Percentiles rank a stretch among this genome's conserved stretches.
These are phyloP conservation scores for Acer yangbiense DNA, from an alignment of 345 rosid species.

Conservation along the genomic window DNA sequence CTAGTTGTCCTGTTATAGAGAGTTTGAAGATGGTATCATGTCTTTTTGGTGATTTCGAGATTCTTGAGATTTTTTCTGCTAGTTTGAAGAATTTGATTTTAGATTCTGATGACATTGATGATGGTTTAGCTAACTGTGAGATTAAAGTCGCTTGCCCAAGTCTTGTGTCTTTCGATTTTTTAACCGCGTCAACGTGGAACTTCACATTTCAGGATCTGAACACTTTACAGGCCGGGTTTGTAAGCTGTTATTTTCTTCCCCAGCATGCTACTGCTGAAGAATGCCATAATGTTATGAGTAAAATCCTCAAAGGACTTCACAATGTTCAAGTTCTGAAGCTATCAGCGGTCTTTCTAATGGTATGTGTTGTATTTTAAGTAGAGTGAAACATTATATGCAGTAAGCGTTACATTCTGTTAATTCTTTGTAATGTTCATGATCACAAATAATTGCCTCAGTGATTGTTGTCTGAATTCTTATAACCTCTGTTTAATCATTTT, in stretches of 20 bases:
- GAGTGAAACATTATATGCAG: too few species aligned
- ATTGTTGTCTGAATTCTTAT: too few species aligned
- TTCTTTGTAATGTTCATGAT: too few species aligned
- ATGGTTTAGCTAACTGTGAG: neutral
- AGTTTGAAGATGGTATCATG: neutral
- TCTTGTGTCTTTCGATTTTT: neutral
- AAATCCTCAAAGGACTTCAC: neutral
- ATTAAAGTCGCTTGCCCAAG: conserved; percentile 10
- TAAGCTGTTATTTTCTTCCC: neutral
- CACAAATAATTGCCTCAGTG: too few species aligned
- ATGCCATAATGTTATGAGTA: neutral
- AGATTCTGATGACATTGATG: neutral
- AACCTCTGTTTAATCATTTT: too few species aligned
- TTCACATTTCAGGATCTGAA: neutral
- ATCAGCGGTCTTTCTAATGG: neutral
- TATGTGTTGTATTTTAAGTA: neutral
- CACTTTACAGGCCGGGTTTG: neutral
- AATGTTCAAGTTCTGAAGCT: neutral
- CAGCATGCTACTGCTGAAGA: neutral
- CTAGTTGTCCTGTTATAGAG: conserved; percentile 2
- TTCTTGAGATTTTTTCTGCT: neutral
- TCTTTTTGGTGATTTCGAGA: neutral
- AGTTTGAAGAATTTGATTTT: neutral
- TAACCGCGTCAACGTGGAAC: neutral
- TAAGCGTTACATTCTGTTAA: too few species aligned